Evolutionary conservation across 257 asterid species (phyloP), one percentile per base, ranked within the genome.

Genomic region (Jacaranda copaia): DNA sequence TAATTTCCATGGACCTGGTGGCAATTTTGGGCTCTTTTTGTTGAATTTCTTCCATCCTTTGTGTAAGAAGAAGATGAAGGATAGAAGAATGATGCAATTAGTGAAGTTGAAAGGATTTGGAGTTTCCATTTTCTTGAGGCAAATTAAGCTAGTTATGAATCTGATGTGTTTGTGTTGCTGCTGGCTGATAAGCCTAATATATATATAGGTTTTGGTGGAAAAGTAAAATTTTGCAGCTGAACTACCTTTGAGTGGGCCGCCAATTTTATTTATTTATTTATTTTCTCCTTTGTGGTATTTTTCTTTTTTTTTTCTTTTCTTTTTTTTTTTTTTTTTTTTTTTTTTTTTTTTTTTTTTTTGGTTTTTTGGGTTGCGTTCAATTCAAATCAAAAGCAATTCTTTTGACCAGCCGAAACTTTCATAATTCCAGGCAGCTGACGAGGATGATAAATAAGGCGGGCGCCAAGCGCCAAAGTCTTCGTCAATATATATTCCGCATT

Each of bases 61-160:
- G 32, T 16, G 1, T 32, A 73, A 25, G 42, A 72, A 56, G 57
- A 73, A 46, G 46, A 73, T 59, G 57, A 73, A 59, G 43, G 77
- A 61, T 18, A 35, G 16, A 25, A 73, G 58, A 15, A 73, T 45
- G 9, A 59, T 43, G 14, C 13, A 8, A 8, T 6, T 13, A 4
- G 32, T 43, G 77, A 73, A 43, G 45, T 8, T 55, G 53, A 72
- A 13, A 15, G 45, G 61, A 14, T 49, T 14, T 5, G 49, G 45
- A 15, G 35, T 39, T n/a, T 53, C 63, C 63, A 51, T 49, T 53
- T 70, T 35, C n/a, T 70, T 32, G 62, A 70, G 43, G 45, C 40
- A 11, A 45, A 19, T 12, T 19, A 45, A 45, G 4, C 3, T 7
- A n/a, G 7, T 66, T 43, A 9, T 20, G n/a, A 40, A 20, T 16